Percentiles rank a stretch among this genome's conserved stretches.
These are phyloP conservation scores for Dendrobium huoshanense DNA, from an alignment of 106 monocot species.

Conservation along the genomic window DNA sequence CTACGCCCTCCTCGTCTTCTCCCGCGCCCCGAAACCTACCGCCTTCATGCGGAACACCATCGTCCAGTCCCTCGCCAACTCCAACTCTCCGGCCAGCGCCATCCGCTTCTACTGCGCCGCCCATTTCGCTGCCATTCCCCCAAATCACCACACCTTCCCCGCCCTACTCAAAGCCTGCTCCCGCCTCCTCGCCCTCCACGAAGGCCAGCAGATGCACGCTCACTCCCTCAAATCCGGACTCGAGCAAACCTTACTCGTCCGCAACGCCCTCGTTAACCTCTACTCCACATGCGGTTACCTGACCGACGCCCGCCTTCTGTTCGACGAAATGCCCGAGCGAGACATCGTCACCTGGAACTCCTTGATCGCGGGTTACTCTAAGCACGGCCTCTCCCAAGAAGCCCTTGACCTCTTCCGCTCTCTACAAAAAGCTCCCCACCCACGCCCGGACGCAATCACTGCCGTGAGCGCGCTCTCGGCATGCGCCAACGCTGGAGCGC, in stretches of 20 bases:
- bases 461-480: slow-evolving; percentile 40
- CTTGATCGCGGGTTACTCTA: slow-evolving; percentile 19
- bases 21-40: background rate
- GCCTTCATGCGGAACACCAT: slow-evolving; percentile 14
- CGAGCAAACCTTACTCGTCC: slow-evolving; percentile 18
- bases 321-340: slow-evolving; percentile 36
- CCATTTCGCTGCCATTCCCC: slow-evolving; percentile 6
- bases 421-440: slow-evolving; percentile 25
- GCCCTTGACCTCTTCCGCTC: slow-evolving; percentile 28
- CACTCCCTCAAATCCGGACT: slow-evolving; percentile 13
- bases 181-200: slow-evolving; percentile 7
- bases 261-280: slow-evolving; percentile 25
- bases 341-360: slow-evolving; percentile 35
- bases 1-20: slow-evolving; percentile 14
- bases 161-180: slow-evolving; percentile 28
- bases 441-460: slow-evolving; percentile 51
- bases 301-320: slow-evolving; percentile 26
- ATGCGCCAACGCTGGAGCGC: slow-evolving; percentile 46
- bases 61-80: slow-evolving; percentile 3
- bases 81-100: background rate
- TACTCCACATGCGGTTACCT: slow-evolving; percentile 35
- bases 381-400: slow-evolving; percentile 19
- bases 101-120: background rate
- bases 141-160: slow-evolving; percentile 24
- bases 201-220: slow-evolving; percentile 14